Percentiles rank a stretch among this genome's conserved stretches.
These are phyloP conservation scores for Fusarium poae DNA, from an alignment of 2,329 filamentous ascomycete species.

Conservation along the genomic window DNA sequence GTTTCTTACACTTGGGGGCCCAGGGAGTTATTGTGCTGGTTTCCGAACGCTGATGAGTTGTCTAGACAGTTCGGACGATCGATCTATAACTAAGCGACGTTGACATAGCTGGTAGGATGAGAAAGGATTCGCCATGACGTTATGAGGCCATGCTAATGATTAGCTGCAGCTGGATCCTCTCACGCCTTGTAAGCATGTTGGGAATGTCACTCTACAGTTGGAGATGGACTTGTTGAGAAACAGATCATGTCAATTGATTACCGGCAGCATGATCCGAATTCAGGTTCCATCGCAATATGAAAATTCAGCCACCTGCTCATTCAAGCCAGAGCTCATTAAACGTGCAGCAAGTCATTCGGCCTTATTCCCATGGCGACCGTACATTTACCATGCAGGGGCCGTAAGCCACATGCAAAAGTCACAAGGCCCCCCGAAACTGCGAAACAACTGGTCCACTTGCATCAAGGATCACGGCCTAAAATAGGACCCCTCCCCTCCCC, in stretches of 20 bases:
- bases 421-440: not conserved
- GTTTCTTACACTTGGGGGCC: not conserved
- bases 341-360: conserved; percentile 12
- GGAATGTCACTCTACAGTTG: not conserved
- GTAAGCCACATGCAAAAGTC: conserved; percentile 22
- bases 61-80: not conserved
- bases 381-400: conserved; percentile 15
- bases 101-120: not conserved
- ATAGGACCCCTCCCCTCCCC: not conserved
- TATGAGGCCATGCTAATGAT: not conserved
- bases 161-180: not conserved
- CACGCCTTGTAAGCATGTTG: not conserved
- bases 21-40: not conserved
- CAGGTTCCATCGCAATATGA: not conserved
- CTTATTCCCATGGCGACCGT: not conserved
- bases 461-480: conserved; percentile 7
- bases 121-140: not conserved
- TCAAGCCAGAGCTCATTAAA: conserved; percentile 2
- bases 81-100: not conserved
- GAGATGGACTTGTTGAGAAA: not conserved
- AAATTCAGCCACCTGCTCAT: not conserved
- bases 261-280: not conserved
- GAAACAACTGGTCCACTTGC: conserved; percentile 3
- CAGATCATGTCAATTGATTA: not conserved
- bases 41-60: not conserved